These are phyloP conservation scores for Backusella morwellensis DNA, from an alignment of 192 early-diverging fungal species.

Conservation along the genomic window DNA sequence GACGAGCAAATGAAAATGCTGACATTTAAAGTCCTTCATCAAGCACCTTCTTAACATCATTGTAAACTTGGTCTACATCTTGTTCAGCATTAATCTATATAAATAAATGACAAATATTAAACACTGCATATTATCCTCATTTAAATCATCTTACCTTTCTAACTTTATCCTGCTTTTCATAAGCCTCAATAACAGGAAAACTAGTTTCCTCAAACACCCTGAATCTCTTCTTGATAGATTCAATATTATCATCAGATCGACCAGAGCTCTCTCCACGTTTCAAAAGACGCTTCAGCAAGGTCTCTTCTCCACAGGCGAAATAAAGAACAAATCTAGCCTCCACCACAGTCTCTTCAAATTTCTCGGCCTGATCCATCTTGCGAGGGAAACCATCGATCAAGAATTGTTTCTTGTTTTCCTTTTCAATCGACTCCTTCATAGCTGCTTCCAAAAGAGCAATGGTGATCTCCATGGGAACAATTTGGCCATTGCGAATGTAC, in stretches of 20 bases:
- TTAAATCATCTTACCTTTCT: conserved; percentile 52
- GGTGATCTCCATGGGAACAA: conserved; percentile 94
- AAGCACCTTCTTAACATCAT: conserved; percentile 57
- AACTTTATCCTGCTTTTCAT: conserved; percentile 71
- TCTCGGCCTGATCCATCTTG: conserved; percentile 85
- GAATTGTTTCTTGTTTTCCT: conserved; percentile 60
- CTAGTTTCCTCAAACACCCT: conserved; percentile 73
- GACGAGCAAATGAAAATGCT: no score
- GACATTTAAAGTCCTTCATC: conserved; percentile 28
- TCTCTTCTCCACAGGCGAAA: conserved; percentile 91
- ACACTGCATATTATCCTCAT: neutral
- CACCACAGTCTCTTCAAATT: conserved; percentile 84
- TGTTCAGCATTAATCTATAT: conserved; percentile 45
- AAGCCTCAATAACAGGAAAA: conserved; percentile 89
- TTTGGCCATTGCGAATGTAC: conserved; percentile 89
- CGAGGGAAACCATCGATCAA: conserved; percentile 97
- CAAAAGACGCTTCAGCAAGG: conserved; percentile 82
- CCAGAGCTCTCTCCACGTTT: conserved; percentile 94
- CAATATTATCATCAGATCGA: conserved; percentile 90
- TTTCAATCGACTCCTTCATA: conserved; percentile 68
- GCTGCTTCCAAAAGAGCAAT: conserved; percentile 85
- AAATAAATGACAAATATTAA: neutral
- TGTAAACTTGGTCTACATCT: conserved; percentile 67
- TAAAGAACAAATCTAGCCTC: conserved; percentile 74
- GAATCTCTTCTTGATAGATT: conserved; percentile 97